Percentiles rank a stretch among this genome's conserved stretches.
Conservation (phyloP, 2,329 filamentous ascomycete genomes). For the Seiridium cupressi region DNA sequence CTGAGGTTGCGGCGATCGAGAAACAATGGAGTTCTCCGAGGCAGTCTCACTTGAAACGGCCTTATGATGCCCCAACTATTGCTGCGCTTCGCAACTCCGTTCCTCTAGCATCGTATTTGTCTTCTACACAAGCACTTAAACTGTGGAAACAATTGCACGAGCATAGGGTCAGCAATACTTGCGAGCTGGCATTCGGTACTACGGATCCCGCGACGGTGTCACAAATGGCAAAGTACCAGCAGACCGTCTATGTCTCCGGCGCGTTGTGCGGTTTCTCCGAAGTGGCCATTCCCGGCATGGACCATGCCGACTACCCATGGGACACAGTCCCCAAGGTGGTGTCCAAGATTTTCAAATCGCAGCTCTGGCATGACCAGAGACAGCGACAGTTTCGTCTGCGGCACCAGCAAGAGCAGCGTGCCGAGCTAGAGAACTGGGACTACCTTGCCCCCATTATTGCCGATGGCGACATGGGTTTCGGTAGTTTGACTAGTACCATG, state of each 20-base stretch:
- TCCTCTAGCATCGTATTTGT: conserved; percentile 21
- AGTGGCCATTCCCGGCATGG: conserved; percentile 34
- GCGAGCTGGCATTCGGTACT: conserved; percentile 35
- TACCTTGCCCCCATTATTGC: conserved; percentile 38
- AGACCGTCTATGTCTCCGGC: conserved; percentile 39
- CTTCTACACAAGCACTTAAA: conserved; percentile 31
- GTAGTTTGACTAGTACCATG: conserved; percentile 34
- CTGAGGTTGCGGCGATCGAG: conserved; percentile 30
- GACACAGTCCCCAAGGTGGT: conserved; percentile 40
- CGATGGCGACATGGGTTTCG: conserved; percentile 42
- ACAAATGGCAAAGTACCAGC: conserved; percentile 35
- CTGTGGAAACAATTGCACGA: conserved; percentile 33
- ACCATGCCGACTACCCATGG: conserved; percentile 40
- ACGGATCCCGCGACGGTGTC: conserved; percentile 32
- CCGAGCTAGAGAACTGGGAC: conserved; percentile 32
- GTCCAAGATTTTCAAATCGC: conserved; percentile 35
- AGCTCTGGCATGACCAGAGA: conserved; percentile 38
- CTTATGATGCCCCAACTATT: conserved; percentile 30
- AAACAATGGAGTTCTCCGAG: conserved; percentile 29
- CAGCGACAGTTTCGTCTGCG: conserved; percentile 35
- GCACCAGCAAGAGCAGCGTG: conserved; percentile 26
- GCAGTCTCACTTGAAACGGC: conserved; percentile 26
- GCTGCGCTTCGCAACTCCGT: conserved; percentile 30
- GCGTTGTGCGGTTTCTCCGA: conserved; percentile 36
- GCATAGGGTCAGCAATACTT: conserved; percentile 30